Evolutionary conservation across 768 basidiomycete genomes (phyloP).

Genomic region (Agrocybe praecox): DNA sequence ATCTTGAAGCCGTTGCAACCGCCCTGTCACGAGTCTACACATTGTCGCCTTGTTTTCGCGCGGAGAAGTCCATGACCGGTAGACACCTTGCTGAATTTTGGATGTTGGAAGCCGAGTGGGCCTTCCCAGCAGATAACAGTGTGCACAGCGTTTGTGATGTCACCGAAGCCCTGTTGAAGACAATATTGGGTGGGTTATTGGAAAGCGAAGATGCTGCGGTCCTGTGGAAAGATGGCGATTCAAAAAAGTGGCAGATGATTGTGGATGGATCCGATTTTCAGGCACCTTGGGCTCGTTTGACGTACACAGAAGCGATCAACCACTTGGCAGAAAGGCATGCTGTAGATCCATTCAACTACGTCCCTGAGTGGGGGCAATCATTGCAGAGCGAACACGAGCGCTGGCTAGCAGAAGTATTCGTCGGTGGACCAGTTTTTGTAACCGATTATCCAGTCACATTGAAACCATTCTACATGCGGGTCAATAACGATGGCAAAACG

Average conservation of each 20-base stretch:
- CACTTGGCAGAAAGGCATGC: constrained; percentile 43
- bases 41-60: constrained; percentile 91
- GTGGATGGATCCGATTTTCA: constrained; percentile 34
- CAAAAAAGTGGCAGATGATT: constrained; percentile 32
- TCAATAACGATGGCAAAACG: constrained; percentile 41
- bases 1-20: constrained; percentile 85
- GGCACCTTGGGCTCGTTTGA: constrained; percentile 67
- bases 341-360: constrained; percentile 48
- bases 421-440: constrained; percentile 84
- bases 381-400: constrained; percentile 93
- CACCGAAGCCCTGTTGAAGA: constrained; percentile 37
- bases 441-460: constrained; percentile 81
- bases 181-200: constrained; percentile 21
- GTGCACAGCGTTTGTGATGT: constrained; percentile 47
- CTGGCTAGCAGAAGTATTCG: constrained; percentile 75
- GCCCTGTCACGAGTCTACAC: constrained; percentile 87
- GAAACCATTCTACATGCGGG: constrained; percentile 98
- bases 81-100: constrained; percentile 98
- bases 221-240: constrained; percentile 44
- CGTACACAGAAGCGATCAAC: constrained; percentile 76
- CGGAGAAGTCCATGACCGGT: constrained; percentile 84
- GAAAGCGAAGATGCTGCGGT: constrained; percentile 28
- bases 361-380: constrained; percentile 66
- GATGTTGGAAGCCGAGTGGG: constrained; percentile 98
- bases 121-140: constrained; percentile 34